Base-by-base conservation (phyloP, 306 rosid species). In the Trifolium repens region DNA sequence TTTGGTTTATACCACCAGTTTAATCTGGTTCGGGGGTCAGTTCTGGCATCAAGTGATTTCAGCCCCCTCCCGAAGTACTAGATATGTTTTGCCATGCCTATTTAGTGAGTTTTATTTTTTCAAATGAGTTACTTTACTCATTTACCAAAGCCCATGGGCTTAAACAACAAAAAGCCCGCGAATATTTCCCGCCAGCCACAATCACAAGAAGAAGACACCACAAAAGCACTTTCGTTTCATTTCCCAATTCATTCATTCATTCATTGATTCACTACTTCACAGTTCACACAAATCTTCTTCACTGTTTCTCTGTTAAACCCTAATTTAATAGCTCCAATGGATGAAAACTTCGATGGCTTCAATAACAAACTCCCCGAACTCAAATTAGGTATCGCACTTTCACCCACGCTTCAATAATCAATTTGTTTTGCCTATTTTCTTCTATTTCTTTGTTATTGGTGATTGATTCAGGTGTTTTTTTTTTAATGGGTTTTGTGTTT, bases 361-460 rank as follows among this genome's bases (percentile, higher is more conserved):
- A 87, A 63, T 75, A 84, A 88, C 80, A 92, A 90, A 84, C 96
- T 92, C 27, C 97, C 97, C 8, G 99, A 90, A 78, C 93, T 94
- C 85, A 94, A 90, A 85, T 84, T 94, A 69, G 97, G 99, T 92
- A 59, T 40, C 44, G 80, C 37, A 39, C 7, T 88, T 43, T 40
- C 30, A 34, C 71, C 9, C 44, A 4, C 42, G 42, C 8, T 37
- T 1, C 9, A 4, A 32, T 55, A 4, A 32, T 55, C 14, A 16
- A 1, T 26, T 19, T 24, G 27, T 44, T 12, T 27, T 17, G 19
- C 19, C 19, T 7, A 1, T 12, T 15, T 14, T 49, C 4, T 69
- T 54, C 72, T 7, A 26, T 75, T 60, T 10, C 17, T 55, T 30
- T 61, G 22, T 22, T 60, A 39, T 37, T 35, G 37, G 9, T 43